Evolutionary conservation across 2,329 filamentous ascomycete species (phyloP).

Genomic region (Penicillium sp.): DNA sequence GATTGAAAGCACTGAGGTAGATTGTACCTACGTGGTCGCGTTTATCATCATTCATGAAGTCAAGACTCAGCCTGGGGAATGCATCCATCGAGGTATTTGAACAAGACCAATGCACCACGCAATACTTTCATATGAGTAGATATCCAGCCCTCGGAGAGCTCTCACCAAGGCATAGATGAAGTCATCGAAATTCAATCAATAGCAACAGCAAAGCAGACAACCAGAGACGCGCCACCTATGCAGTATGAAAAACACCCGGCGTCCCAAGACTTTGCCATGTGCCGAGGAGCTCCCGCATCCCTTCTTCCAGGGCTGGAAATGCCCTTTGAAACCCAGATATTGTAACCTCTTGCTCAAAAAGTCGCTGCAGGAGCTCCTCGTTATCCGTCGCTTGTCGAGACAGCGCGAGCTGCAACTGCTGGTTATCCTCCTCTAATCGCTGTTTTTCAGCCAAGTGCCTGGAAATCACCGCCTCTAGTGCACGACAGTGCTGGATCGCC

Average conservation of each 20-base stretch:
- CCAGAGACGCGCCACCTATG: not conserved
- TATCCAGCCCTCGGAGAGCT: no score
- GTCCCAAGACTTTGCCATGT: not conserved
- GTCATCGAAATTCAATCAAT: not conserved
- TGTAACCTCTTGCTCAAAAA: not conserved
- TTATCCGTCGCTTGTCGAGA: not conserved
- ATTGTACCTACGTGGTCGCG: no score
- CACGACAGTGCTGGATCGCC: not conserved
- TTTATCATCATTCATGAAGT: no score
- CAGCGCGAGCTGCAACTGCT: not conserved
- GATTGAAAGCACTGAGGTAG: no score
- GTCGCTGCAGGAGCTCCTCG: not conserved
- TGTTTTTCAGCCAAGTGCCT: not conserved
- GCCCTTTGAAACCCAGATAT: not conserved
- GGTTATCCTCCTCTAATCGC: not conserved
- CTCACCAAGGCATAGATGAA: not conserved
- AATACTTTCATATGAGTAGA: no score
- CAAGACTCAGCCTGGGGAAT: no score
- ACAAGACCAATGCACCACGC: no score
- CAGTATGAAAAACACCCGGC: not conserved
- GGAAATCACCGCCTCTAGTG: not conserved
- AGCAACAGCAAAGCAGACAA: not conserved
- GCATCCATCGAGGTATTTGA: no score
- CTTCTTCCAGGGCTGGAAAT: not conserved
- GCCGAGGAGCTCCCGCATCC: not conserved